Base-by-base conservation (phyloP, 257 asterid species). In the Solanum medicagineum region DNA sequence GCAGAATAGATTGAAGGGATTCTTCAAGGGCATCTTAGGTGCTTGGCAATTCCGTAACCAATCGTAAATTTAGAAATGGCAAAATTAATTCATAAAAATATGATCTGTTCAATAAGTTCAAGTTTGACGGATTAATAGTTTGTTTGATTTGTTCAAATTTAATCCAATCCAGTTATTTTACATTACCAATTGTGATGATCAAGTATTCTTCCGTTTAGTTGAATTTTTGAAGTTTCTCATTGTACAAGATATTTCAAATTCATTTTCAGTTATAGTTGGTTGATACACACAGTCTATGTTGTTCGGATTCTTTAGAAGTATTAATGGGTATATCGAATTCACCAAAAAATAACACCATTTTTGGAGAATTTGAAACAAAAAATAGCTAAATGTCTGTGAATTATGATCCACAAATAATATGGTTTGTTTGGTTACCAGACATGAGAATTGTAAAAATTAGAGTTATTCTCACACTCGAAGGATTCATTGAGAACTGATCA, bases 1-100 rank as follows among this genome's bases (percentile, higher is more conserved):
- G 92, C 93, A 92, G 96, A 90, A 83, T 84, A 93, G 81, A 84
- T 32, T 93, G 85, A 91, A 83, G 87, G 51, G 90, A 57, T 88
- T 88, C 80, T 54, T 90, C 65, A 90, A 88, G 87, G 84, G 89
- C 80, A 86, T 92, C 9, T 86, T 84, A 63, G 81, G 88, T 65
- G 74, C 45, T 26, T 92, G 91, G 89, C 65, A 80, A 56, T 91
- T 93, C 88, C 86, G 63, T 17, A 81, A 85, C 42, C 88, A 87
- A 53, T n/a, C 32, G 8, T 84, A 81, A 40, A 65, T 29, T 40
- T 40, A 16, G 7, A 36, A 42, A 0, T 16, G 24, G 0, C 1
- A 32, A 68, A 68, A 68, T 68, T 68, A 36, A 1, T 32, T 5
- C 20, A 68, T 68, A 0, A 7, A 66, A 66, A 7, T 0, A 66